phyloP scores from a whole-genome alignment of 1,284 basidiomycete species.

The Sporisorium iseilematis-ciliati region DNA sequence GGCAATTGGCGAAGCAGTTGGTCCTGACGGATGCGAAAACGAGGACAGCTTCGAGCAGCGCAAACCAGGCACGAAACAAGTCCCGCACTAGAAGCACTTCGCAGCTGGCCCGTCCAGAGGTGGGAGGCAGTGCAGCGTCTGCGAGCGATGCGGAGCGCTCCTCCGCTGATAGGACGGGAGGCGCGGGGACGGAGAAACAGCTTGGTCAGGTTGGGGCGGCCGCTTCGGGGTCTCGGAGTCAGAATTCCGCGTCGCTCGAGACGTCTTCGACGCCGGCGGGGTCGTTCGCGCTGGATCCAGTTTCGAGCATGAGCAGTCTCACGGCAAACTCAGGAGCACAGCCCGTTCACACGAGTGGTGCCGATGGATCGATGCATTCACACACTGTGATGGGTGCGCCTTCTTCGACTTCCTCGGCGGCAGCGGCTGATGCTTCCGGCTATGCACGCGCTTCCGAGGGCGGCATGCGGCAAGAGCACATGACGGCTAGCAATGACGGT shows the following conservation, averaged over 20 bases:
- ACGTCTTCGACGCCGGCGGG: not conserved
- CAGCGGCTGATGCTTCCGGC: constrained; percentile 2
- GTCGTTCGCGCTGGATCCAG: not conserved
- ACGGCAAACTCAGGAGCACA: not conserved
- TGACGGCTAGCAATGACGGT: not conserved
- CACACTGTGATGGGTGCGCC: constrained; percentile 3
- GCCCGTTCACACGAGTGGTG: not conserved
- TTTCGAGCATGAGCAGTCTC: not conserved
- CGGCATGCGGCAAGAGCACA: not conserved
- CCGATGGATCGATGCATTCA: not conserved
- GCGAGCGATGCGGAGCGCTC: constrained; percentile 5
- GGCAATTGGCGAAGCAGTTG: constrained; percentile 50
- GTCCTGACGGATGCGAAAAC: constrained; percentile 51
- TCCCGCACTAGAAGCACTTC: constrained; percentile 16
- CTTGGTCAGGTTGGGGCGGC: not conserved
- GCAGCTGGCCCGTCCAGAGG: constrained; percentile 9
- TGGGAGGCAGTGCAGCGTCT: not conserved
- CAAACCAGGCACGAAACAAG: constrained; percentile 17
- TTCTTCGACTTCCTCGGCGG: not conserved
- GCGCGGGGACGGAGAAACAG: constrained; percentile 1
- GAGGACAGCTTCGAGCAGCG: constrained; percentile 12
- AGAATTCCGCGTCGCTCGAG: not conserved
- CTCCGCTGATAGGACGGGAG: not conserved
- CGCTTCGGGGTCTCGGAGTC: not conserved
- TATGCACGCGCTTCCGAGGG: constrained; percentile 5